phyloP scores from a whole-genome alignment of 139 green algal species.

The Coccomyxa sp. region DNA sequence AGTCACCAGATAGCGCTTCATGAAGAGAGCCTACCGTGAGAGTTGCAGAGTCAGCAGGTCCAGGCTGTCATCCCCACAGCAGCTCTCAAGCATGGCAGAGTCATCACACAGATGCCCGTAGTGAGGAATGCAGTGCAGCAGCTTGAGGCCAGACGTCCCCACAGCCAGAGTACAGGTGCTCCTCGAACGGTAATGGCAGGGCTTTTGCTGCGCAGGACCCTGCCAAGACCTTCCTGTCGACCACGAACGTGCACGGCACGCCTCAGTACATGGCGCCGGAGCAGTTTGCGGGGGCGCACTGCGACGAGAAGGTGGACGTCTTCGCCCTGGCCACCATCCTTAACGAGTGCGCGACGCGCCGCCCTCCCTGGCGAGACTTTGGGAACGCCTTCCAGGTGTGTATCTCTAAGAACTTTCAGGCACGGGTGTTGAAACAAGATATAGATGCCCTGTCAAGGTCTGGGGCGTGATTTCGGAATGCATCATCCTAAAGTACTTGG shows the following conservation, averaged over 20 bases:
- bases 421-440: not conserved
- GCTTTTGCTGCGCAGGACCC: constrained; percentile 53
- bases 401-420: not conserved
- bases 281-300: constrained; percentile 70
- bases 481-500: too few relatives aligned
- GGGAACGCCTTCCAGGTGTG: constrained; percentile 44
- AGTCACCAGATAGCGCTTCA: too few relatives aligned
- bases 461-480: too few relatives aligned
- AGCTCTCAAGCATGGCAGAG: too few relatives aligned
- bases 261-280: constrained; percentile 76
- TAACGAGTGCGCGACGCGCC: constrained; percentile 46
- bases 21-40: too few relatives aligned
- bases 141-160: too few relatives aligned
- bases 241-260: constrained; percentile 76
- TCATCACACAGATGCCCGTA: too few relatives aligned
- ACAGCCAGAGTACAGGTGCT: too few relatives aligned
- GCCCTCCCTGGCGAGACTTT: constrained; percentile 46
- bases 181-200: too few relatives aligned
- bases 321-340: constrained; percentile 53
- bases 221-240: constrained; percentile 63
- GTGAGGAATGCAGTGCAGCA: too few relatives aligned
- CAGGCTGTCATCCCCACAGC: too few relatives aligned
- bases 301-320: constrained; percentile 75
- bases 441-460: not conserved
- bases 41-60: too few relatives aligned